These are phyloP conservation scores for Moelleriella libera DNA, from an alignment of 2,329 filamentous ascomycete species.

Conservation along the genomic window DNA sequence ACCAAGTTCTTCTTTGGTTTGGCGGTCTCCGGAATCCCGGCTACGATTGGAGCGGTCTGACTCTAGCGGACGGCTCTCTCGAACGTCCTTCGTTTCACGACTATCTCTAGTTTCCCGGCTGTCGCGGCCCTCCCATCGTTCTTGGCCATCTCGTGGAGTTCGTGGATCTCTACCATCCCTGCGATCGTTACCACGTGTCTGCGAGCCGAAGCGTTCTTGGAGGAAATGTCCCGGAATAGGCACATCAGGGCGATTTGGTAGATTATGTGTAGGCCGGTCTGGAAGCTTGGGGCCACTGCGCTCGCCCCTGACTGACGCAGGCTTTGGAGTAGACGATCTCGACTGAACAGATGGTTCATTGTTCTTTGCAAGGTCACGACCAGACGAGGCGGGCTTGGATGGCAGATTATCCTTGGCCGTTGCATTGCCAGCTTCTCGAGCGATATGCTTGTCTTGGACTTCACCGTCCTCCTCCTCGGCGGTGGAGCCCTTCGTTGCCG, in stretches of 20 bases:
- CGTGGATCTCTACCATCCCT: conserved; percentile 21
- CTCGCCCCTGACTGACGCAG: conserved; percentile 13
- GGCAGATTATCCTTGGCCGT: conserved; percentile 19
- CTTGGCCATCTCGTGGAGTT: conserved; percentile 12
- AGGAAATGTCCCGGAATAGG: conserved; percentile 34
- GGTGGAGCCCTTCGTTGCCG: conserved; percentile 7
- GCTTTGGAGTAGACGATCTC: conserved; percentile 14
- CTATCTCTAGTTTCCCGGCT: conserved; percentile 23
- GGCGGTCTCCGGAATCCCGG: conserved; percentile 30
- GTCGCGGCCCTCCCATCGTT: conserved; percentile 17
- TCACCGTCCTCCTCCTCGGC: conserved; percentile 58
- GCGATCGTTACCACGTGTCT: conserved; percentile 24
- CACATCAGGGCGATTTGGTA: conserved; percentile 46
- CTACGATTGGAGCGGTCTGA: conserved; percentile 23
- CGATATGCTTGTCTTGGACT: conserved; percentile 40
- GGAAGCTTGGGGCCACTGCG: conserved; percentile 20
- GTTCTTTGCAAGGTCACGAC: conserved; percentile 13
- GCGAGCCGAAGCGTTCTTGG: conserved; percentile 29
- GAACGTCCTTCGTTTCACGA: conserved; percentile 13
- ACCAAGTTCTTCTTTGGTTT: conserved; percentile 14
- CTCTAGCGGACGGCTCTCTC: conserved; percentile 24
- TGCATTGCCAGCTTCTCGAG: conserved; percentile 1
- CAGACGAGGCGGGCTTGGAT: conserved; percentile 13
- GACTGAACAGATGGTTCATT: conserved; percentile 9
- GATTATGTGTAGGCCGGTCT: conserved; percentile 20